These are phyloP conservation scores for Suzukiozyma palmioleophila DNA, from an alignment of 1,139 yeast species.

Conservation along the genomic window DNA sequence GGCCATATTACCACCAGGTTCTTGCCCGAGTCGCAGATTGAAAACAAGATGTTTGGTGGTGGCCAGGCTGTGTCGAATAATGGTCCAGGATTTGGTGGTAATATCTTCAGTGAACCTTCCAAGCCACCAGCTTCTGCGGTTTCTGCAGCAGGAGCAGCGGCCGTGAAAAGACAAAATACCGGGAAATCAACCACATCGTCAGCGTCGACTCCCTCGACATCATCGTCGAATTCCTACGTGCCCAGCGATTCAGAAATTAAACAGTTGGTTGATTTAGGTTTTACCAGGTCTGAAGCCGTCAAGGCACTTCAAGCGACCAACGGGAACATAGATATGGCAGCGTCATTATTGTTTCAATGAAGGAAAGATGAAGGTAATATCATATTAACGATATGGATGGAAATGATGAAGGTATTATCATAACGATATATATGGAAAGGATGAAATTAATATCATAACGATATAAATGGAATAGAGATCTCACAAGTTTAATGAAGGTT, in stretches of 20 bases:
- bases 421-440: constrained; percentile 6
- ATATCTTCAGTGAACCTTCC: constrained; percentile 25
- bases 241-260: constrained; percentile 45
- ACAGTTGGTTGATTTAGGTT: constrained; percentile 66
- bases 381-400: constrained; percentile 4
- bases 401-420: not conserved
- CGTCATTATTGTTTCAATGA: constrained; percentile 59
- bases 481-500: no score
- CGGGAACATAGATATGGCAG: constrained; percentile 85
- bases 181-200: constrained; percentile 6
- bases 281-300: constrained; percentile 57
- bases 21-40: constrained; percentile 69
- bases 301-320: constrained; percentile 60
- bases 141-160: constrained; percentile 25
- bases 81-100: constrained; percentile 29
- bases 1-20: constrained; percentile 65
- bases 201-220: not conserved
- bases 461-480: no score
- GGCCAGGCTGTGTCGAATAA: constrained; percentile 10
- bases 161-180: constrained; percentile 22
- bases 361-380: not conserved
- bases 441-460: not conserved
- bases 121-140: constrained; percentile 13
- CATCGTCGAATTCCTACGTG: not conserved
- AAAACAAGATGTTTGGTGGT: constrained; percentile 30